Percentiles rank a stretch among this genome's conserved stretches.
Evolutionary conservation across 345 rosid genomes (phyloP).

Genomic region (Lepidium africanum): DNA sequence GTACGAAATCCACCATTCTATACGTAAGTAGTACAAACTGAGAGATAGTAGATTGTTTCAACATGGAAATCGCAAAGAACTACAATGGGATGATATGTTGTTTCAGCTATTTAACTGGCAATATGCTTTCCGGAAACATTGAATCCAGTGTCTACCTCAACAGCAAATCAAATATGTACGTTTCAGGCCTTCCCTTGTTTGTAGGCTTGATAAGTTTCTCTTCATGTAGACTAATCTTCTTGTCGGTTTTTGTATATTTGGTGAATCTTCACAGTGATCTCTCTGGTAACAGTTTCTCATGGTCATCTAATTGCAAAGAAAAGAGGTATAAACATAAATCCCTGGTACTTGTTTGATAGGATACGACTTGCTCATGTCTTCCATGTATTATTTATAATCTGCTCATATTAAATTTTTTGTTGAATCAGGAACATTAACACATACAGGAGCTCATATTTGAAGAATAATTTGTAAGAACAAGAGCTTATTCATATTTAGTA

Average conservation of each 20-base stretch:
- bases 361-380: no score
- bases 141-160: background rate
- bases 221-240: background rate
- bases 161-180: background rate
- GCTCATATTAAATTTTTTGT: background rate
- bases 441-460: slow-evolving; percentile 16
- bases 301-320: background rate
- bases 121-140: background rate
- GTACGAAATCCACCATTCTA: background rate
- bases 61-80: no score
- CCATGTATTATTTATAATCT: no score
- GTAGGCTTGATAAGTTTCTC: no score
- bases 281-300: slow-evolving; percentile 12
- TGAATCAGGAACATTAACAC: slow-evolving; percentile 12
- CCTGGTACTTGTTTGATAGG: background rate
- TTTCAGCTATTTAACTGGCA: slow-evolving; percentile 16
- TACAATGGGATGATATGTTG: background rate
- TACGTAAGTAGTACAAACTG: background rate
- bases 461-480: background rate
- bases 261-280: slow-evolving; percentile 1
- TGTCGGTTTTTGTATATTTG: background rate
- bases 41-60: no score
- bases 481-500: no score
- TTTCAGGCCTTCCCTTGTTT: background rate
- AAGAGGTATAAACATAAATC: background rate